These are phyloP conservation scores for Bocquillonia castaneifolia DNA, from an alignment of 441 rosid species.

Conservation along the genomic window DNA sequence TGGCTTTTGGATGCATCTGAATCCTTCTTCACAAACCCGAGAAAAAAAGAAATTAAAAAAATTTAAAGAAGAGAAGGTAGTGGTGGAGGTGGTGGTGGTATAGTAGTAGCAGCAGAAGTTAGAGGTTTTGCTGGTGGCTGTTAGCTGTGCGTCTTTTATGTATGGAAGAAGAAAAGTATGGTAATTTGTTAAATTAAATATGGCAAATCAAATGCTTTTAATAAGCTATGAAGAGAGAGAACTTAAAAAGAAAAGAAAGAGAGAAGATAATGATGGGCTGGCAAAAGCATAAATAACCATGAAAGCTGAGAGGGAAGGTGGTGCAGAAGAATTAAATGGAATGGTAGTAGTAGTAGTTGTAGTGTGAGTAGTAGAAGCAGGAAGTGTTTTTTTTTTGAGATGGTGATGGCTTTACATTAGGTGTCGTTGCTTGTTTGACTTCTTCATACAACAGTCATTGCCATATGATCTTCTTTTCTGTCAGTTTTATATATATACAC, in stretches of 20 bases:
- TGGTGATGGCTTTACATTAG: constrained; percentile 5
- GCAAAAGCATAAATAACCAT: background rate
- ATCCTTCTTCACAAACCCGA: constrained; percentile 30
- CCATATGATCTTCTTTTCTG: constrained; percentile 29
- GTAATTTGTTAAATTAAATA: background rate
- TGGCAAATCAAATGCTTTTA: background rate
- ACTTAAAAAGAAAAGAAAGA: background rate
- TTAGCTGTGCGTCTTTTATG: constrained; percentile 39
- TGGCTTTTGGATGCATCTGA: constrained; percentile 33
- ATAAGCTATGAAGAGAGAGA: background rate
- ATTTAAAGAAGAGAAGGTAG: constrained; percentile 9
- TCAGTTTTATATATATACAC: background rate
- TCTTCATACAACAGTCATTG: constrained; percentile 38
- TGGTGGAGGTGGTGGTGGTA: constrained; percentile 20
- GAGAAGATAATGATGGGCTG: background rate
- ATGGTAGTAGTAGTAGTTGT: constrained; percentile 21
- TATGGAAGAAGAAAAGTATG: background rate
- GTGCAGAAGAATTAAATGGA: constrained; percentile 17
- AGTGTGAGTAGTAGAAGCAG: constrained; percentile 17
- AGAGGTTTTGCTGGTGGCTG: constrained; percentile 29
- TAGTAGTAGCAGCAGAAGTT: background rate
- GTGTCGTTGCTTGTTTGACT: constrained; percentile 75
- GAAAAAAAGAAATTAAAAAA: constrained; percentile 10
- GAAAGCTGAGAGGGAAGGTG: constrained; percentile 8
- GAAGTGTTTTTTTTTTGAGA: too few relatives aligned